These are phyloP conservation scores for Suillus paluster DNA, from an alignment of 768 basidiomycete genomes.

Conservation along the genomic window DNA sequence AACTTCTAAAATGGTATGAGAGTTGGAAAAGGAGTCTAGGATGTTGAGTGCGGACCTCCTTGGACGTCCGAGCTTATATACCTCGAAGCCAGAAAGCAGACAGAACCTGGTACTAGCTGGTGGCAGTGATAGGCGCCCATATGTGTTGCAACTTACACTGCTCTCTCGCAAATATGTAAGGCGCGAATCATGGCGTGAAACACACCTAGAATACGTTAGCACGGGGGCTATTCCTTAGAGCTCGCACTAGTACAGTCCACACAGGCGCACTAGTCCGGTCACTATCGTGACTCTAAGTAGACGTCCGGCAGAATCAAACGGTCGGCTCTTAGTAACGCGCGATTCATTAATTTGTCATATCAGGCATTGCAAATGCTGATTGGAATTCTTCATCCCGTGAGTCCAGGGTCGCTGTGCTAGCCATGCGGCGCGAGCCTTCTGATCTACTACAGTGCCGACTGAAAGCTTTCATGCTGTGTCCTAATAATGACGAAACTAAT, in stretches of 20 bases:
- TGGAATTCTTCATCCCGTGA: not conserved
- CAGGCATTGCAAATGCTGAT: not conserved
- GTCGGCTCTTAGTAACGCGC: not conserved
- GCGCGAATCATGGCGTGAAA: too few relatives aligned
- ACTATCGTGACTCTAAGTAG: not conserved
- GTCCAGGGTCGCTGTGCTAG: not conserved
- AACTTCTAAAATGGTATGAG: not conserved
- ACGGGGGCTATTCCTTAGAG: too few relatives aligned
- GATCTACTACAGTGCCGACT: too few relatives aligned
- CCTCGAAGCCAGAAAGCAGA: too few relatives aligned
- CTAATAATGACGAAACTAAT: too few relatives aligned
- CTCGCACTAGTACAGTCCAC: not conserved
- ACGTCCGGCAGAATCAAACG: too few relatives aligned
- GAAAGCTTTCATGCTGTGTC: too few relatives aligned
- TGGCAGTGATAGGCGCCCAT: not conserved
- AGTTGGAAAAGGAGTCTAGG: constrained; percentile 6
- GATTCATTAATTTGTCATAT: not conserved
- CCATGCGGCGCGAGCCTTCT: not conserved
- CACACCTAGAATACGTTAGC: not conserved
- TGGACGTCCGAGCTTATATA: constrained; percentile 30
- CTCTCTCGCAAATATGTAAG: not conserved
- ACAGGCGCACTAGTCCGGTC: too few relatives aligned
- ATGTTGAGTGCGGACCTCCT: constrained; percentile 10
- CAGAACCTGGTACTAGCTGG: not conserved
- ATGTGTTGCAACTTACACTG: not conserved